phyloP scores from a whole-genome alignment of 768 basidiomycete genomes.

The Rhizopogon salebrosus region DNA sequence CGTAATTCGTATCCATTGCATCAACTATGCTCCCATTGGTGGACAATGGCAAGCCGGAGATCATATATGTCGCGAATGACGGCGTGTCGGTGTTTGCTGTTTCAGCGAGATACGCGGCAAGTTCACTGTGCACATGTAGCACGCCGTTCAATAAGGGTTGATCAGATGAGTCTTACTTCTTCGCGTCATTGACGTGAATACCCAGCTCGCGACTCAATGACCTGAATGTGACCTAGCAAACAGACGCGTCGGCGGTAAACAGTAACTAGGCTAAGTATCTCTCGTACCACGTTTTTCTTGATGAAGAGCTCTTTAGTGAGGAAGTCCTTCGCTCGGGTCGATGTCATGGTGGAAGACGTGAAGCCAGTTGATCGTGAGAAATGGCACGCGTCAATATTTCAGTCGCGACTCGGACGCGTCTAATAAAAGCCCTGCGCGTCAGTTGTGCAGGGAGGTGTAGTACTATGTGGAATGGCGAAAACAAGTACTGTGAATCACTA shows the following conservation, averaged over 20 bases:
- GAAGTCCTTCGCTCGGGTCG: conserved; percentile 30
- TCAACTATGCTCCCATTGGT: conserved; percentile 8
- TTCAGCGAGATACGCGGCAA: conserved; percentile 51
- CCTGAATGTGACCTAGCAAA: conserved; percentile 68
- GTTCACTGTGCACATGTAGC: conserved; percentile 42
- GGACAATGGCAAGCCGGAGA: conserved; percentile 44
- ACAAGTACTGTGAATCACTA: not conserved
- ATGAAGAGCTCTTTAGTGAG: conserved; percentile 44
- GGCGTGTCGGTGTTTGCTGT: conserved; percentile 28
- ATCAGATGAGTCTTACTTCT: conserved; percentile 48
- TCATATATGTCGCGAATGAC: conserved; percentile 60
- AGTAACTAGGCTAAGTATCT: conserved; percentile 4
- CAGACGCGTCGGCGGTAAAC: not conserved
- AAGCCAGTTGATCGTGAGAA: conserved; percentile 1
- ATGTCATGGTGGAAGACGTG: conserved; percentile 19
- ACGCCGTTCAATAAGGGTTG: not conserved
- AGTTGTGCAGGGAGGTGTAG: not conserved
- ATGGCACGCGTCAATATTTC: not conserved
- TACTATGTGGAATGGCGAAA: not conserved
- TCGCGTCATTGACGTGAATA: conserved; percentile 74
- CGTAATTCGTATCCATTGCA: conserved; percentile 35
- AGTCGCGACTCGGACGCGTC: not conserved
- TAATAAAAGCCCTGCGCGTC: not conserved
- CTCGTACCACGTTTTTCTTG: conserved; percentile 35
- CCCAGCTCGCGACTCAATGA: conserved; percentile 66